phyloP scores from a whole-genome alignment of 2,329 filamentous ascomycete species.

The Venturia carpophila region DNA sequence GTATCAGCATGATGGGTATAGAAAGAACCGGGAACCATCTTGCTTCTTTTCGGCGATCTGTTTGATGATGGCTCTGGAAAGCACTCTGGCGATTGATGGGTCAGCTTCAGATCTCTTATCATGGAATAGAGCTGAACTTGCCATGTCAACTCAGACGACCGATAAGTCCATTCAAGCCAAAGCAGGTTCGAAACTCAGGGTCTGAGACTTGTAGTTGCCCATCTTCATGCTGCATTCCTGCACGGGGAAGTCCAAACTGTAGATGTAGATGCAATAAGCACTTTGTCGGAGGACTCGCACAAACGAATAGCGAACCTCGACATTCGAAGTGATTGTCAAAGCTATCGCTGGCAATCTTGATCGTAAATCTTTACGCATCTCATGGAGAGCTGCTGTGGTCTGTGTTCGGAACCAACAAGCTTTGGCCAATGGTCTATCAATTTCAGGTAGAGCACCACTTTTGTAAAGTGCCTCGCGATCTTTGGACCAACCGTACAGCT shows the following conservation, averaged over 20 bases:
- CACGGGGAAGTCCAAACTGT: not conserved
- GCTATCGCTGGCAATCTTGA: conserved; percentile 1
- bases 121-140: not conserved
- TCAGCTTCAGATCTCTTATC: not conserved
- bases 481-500: not conserved
- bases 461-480: not conserved
- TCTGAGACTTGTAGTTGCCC: not conserved
- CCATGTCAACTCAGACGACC: not conserved
- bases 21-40: not conserved
- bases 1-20: too few relatives aligned
- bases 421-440: not conserved
- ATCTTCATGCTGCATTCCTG: not conserved
- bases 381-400: not conserved
- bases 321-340: not conserved
- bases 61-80: too few relatives aligned
- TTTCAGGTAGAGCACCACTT: not conserved
- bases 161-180: too few relatives aligned
- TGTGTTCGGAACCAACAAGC: not conserved
- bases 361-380: not conserved
- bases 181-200: not conserved
- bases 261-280: not conserved
- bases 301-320: not conserved
- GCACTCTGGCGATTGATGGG: not conserved
- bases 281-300: not conserved
- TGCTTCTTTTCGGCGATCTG: not conserved